Percentiles rank a stretch among this genome's conserved stretches.
These are phyloP conservation scores for Tetragonia tetragonoides DNA, from an alignment of 148 eudicot genomes.

Conservation along the genomic window DNA sequence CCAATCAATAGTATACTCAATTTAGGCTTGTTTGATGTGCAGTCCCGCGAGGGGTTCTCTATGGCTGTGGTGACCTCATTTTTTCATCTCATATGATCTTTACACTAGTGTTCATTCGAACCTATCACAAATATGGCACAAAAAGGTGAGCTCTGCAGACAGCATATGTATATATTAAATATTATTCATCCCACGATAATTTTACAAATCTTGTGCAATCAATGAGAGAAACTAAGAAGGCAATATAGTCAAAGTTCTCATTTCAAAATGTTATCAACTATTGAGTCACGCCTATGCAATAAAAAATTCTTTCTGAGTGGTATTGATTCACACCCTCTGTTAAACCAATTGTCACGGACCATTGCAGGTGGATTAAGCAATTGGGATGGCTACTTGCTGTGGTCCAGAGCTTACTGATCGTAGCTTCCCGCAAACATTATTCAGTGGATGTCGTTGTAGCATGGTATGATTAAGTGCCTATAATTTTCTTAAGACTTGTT, in stretches of 20 bases:
- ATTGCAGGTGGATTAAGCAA: constrained; percentile 74
- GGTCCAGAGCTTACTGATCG: constrained; percentile 79
- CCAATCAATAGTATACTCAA: constrained; percentile 15
- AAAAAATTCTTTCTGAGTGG: neutral
- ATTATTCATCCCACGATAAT: too few relatives aligned
- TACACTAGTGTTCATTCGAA: constrained; percentile 81
- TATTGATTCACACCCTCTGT: neutral
- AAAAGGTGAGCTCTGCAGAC: constrained; percentile 46
- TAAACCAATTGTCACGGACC: neutral
- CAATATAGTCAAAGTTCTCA: neutral
- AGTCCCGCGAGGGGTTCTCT: constrained; percentile 83
- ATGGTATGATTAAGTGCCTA: constrained; percentile 43
- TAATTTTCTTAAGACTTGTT: neutral
- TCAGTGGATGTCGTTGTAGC: constrained; percentile 92
- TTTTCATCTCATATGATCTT: constrained; percentile 99
- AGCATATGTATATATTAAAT: neutral
- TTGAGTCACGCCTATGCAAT: too few relatives aligned
- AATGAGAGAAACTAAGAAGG: neutral
- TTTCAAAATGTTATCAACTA: too few relatives aligned
- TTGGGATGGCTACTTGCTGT: constrained; percentile 74
- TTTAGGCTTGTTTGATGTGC: constrained; percentile 28
- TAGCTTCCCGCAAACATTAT: constrained; percentile 98
- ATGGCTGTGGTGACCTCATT: constrained; percentile 98
- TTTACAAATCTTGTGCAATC: too few relatives aligned
- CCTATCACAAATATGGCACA: constrained; percentile 87